These are phyloP conservation scores for Epichloe hybrida DNA, from an alignment of 2,329 filamentous ascomycete genomes.

Conservation along the genomic window DNA sequence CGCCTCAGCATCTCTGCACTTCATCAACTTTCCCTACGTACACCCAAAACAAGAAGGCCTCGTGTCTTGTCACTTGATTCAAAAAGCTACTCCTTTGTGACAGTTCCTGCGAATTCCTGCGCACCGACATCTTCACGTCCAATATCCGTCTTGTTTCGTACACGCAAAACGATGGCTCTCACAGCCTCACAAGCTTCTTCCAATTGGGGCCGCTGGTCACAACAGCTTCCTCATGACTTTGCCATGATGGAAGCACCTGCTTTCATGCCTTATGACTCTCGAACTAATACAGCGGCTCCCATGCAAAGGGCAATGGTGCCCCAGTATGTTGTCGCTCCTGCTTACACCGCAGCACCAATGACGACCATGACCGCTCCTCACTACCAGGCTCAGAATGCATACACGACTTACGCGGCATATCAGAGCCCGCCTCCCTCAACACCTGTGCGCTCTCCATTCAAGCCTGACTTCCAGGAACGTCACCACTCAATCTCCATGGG, in stretches of 20 bases:
- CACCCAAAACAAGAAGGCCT: not conserved
- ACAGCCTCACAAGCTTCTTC: conserved; percentile 30
- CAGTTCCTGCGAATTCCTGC: not conserved
- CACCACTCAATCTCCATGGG: conserved; percentile 10
- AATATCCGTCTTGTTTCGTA: not conserved
- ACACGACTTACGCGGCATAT: conserved; percentile 29
- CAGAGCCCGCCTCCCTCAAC: conserved; percentile 22
- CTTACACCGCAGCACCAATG: conserved; percentile 31
- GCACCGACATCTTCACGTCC: not conserved
- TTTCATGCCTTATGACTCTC: conserved; percentile 37
- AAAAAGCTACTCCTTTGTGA: too few species aligned
- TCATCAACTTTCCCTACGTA: not conserved
- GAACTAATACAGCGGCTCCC: conserved; percentile 22
- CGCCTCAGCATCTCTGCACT: not conserved
- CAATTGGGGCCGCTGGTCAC: conserved; percentile 42
- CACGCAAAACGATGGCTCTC: conserved; percentile 28
- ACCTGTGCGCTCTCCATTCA: conserved; percentile 20
- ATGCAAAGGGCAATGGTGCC: conserved; percentile 31
- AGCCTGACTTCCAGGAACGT: conserved; percentile 20
- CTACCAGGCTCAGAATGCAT: conserved; percentile 29
- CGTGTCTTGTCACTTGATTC: not conserved
- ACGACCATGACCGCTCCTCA: conserved; percentile 27
- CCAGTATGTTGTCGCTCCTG: conserved; percentile 31
- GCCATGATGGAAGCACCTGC: conserved; percentile 32
- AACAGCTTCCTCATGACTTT: conserved; percentile 35